phyloP scores from a whole-genome alignment of 169 alveolate species.

The Cryptosporidium xiaoi region DNA sequence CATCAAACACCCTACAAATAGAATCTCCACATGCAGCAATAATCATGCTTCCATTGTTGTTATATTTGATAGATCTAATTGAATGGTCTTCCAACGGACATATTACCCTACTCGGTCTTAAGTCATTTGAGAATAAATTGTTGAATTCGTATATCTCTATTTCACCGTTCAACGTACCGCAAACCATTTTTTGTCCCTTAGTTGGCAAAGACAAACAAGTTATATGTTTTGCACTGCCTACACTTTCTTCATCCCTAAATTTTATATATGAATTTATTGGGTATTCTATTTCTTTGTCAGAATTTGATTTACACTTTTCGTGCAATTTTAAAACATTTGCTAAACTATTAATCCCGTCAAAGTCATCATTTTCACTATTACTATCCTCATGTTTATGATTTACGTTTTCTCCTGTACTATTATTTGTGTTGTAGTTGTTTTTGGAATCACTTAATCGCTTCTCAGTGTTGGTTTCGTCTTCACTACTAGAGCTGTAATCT shows the following conservation, averaged over 20 bases:
- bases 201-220: conserved; percentile 26
- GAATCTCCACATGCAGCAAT: conserved; percentile 72
- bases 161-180: conserved; percentile 50
- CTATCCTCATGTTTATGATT: not conserved
- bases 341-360: conserved; percentile 48
- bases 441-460: not conserved
- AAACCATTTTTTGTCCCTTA: conserved; percentile 53
- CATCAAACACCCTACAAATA: conserved; percentile 29
- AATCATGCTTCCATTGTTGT: conserved; percentile 30
- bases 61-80: conserved; percentile 37
- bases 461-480: not conserved
- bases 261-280: conserved; percentile 20
- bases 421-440: not conserved
- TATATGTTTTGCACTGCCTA: conserved; percentile 2
- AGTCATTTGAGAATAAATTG: conserved; percentile 28
- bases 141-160: conserved; percentile 53
- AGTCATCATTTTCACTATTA: not conserved
- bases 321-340: conserved; percentile 39
- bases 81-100: conserved; percentile 60
- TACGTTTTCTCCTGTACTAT: too few relatives aligned
- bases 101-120: conserved; percentile 43
- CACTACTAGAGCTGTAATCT: not conserved
- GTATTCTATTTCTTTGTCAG: conserved; percentile 9
- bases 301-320: not conserved
- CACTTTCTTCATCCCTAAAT: conserved; percentile 3